Conservation (phyloP, 495 filamentous ascomycete genomes). For the Penicillium steckii region DNA sequence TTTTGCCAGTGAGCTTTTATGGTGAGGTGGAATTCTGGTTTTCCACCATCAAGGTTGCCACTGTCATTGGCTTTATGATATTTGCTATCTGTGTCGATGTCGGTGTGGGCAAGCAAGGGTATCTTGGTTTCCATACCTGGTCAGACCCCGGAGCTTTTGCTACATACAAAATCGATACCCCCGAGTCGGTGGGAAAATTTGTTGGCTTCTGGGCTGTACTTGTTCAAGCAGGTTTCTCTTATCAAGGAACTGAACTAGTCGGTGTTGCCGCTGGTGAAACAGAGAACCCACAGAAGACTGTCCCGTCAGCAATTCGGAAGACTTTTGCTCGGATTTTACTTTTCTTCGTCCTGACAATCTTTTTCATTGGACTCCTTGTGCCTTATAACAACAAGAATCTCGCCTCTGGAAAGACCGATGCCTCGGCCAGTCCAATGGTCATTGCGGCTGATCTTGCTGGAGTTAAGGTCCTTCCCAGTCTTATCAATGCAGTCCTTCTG, state of each 20-base stretch:
- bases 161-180: constrained; percentile 53
- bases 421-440: constrained; percentile 64
- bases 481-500: constrained; percentile 77
- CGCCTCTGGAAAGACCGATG: constrained; percentile 43
- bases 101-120: constrained; percentile 55
- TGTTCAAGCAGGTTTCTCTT: constrained; percentile 58
- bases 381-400: constrained; percentile 41
- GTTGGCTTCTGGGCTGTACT: constrained; percentile 41
- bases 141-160: constrained; percentile 60
- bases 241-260: constrained; percentile 66
- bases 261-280: constrained; percentile 68
- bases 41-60: constrained; percentile 56
- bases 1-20: constrained; percentile 49
- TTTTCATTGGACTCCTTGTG: constrained; percentile 68
- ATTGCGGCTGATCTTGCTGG: constrained; percentile 59
- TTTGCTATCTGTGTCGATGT: constrained; percentile 58
- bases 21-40: constrained; percentile 65
- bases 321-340: constrained; percentile 68
- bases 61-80: constrained; percentile 58
- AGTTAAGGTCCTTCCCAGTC: constrained; percentile 62
- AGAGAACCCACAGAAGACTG: constrained; percentile 59
- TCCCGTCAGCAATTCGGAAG: constrained; percentile 65
- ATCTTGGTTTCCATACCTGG: constrained; percentile 62
- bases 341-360: constrained; percentile 63
- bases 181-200: constrained; percentile 52